Evolutionary conservation across 2,329 filamentous ascomycete species (phyloP).

Genomic region (Penicillium sp.): DNA sequence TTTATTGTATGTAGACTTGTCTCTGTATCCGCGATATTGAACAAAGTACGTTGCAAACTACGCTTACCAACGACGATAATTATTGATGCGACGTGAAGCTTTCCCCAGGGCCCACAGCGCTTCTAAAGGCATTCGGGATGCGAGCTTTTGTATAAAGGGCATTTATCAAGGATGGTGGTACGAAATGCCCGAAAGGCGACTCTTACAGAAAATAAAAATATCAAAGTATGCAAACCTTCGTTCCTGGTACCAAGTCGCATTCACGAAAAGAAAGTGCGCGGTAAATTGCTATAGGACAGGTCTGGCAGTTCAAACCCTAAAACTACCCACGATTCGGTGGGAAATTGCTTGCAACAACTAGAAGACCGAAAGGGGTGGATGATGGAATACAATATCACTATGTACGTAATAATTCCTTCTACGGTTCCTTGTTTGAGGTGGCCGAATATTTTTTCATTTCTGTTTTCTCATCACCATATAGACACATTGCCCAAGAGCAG

Average conservation of each 20-base stretch:
- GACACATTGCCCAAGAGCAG: conserved; percentile 17
- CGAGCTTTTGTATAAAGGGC: neutral
- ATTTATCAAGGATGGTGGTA: neutral
- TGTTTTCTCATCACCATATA: conserved; percentile 35
- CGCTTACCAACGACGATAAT: too few species aligned
- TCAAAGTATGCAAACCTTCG: neutral
- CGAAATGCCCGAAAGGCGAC: neutral
- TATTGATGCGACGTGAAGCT: neutral
- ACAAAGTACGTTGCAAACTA: too few species aligned
- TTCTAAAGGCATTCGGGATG: neutral
- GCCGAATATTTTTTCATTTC: conserved; percentile 46
- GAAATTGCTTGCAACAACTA: neutral
- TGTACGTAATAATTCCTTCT: neutral
- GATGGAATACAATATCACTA: neutral
- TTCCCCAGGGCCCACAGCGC: too few species aligned
- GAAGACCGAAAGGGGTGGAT: too few species aligned
- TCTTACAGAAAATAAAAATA: neutral
- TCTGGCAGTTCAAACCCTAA: neutral
- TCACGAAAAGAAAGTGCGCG: neutral
- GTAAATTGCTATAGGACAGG: neutral
- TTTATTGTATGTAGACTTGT: neutral
- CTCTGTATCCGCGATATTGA: too few species aligned
- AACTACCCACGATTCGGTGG: neutral
- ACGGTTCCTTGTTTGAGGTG: conserved; percentile 34
- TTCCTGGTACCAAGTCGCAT: neutral